Evolutionary conservation across 306 rosid genomes (phyloP).

Genomic region (Begonia fuchsioides): DNA sequence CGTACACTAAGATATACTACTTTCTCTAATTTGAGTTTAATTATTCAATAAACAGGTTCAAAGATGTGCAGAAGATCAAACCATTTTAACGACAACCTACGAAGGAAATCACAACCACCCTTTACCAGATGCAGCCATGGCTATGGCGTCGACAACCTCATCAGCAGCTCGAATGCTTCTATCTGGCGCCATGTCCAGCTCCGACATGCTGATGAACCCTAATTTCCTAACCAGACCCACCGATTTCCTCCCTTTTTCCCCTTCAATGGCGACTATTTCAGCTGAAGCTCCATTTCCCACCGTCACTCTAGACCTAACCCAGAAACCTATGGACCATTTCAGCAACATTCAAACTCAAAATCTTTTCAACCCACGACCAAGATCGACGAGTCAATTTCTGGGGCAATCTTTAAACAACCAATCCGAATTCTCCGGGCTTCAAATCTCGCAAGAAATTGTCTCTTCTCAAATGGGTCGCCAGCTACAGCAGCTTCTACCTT

Average conservation of each 20-base stretch:
- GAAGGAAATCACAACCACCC: slow-evolving; percentile 73
- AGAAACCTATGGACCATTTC: slow-evolving; percentile 19
- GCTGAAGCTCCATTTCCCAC: slow-evolving; percentile 76
- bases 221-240: slow-evolving; percentile 23
- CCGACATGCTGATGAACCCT: slow-evolving; percentile 33
- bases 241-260: slow-evolving; percentile 37
- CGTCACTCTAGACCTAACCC: slow-evolving; percentile 58
- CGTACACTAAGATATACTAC: too few relatives aligned
- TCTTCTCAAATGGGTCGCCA: background rate
- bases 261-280: slow-evolving; percentile 61
- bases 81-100: slow-evolving; percentile 51
- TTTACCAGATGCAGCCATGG: slow-evolving; percentile 55
- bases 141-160: slow-evolving; percentile 60
- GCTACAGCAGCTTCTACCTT: background rate
- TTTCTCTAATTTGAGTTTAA: background rate
- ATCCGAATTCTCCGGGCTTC: slow-evolving; percentile 49
- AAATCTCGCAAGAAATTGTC: too few relatives aligned
- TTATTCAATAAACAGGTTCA: slow-evolving; percentile 35
- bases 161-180: slow-evolving; percentile 60
- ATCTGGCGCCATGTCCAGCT: slow-evolving; percentile 56
- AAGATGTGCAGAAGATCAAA: slow-evolving; percentile 57
- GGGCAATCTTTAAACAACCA: slow-evolving; percentile 36
- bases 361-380: slow-evolving; percentile 9
- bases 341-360: slow-evolving; percentile 24
- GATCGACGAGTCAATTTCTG: slow-evolving; percentile 38